Conservation (phyloP, 768 basidiomycete genomes). For the Leccinum uliginosum region DNA sequence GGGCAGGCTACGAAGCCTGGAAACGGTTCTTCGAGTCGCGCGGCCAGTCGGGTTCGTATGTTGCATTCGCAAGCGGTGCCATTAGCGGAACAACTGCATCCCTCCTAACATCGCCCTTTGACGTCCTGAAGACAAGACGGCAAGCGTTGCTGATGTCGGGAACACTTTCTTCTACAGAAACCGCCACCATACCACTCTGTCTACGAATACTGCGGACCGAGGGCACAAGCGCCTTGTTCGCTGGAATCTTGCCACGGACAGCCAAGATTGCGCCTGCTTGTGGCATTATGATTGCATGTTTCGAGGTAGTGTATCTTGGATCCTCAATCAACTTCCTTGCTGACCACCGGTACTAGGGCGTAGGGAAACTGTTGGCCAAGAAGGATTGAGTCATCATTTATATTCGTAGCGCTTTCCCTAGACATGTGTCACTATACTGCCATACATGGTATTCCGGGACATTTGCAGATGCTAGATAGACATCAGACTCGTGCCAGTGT, state of each 20-base stretch:
- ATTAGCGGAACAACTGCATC: conserved; percentile 84
- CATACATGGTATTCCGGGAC: conserved; percentile 16
- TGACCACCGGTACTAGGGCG: conserved; percentile 43
- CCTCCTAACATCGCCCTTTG: conserved; percentile 89
- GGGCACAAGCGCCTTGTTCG: conserved; percentile 72
- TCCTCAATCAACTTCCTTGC: conserved; percentile 6
- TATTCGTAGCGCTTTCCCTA: conserved; percentile 9
- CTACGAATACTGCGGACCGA: conserved; percentile 72
- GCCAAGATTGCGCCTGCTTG: conserved; percentile 97
- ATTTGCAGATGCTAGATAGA: conserved; percentile 8
- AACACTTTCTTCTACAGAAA: conserved; percentile 33
- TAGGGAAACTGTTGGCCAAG: conserved; percentile 50
- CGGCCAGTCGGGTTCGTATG: conserved; percentile 54
- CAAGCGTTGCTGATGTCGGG: conserved; percentile 77
- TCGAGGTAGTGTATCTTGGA: conserved; percentile 56
- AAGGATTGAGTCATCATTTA: conserved; percentile 15
- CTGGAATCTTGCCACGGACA: conserved; percentile 82
- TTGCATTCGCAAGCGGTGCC: conserved; percentile 89
- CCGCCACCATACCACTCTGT: conserved; percentile 61
- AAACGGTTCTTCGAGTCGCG: conserved; percentile 58
- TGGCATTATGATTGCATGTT: conserved; percentile 97
- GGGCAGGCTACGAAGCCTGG: conserved; percentile 89
- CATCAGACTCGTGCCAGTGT: conserved; percentile 20
- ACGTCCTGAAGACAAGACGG: conserved; percentile 91
- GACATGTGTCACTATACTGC: conserved; percentile 24